These are phyloP conservation scores for Aurinia saxatilis DNA, from an alignment of 345 rosid genomes.

Conservation along the genomic window DNA sequence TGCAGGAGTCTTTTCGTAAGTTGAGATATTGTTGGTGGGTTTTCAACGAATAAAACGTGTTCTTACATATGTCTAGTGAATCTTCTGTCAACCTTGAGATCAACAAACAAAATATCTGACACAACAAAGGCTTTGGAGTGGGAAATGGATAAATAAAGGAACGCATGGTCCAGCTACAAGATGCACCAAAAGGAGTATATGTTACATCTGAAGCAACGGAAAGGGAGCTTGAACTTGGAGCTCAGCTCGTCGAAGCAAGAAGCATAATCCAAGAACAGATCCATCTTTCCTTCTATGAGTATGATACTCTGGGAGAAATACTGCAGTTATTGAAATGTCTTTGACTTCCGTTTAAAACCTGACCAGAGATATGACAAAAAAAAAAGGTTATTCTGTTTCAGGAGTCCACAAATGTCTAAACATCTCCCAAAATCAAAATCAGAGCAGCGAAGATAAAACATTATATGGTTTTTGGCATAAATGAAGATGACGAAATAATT, in stretches of 20 bases:
- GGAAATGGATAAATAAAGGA: constrained; percentile 22
- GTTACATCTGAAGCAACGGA: constrained; percentile 94
- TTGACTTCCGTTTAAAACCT: neutral
- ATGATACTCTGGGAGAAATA: neutral
- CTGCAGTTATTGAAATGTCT: neutral
- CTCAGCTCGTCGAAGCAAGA: constrained; percentile 98
- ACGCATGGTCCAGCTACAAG: constrained; percentile 80
- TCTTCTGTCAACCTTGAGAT: too few relatives aligned
- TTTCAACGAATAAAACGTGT: too few relatives aligned
- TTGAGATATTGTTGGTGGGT: too few relatives aligned
- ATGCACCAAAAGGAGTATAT: constrained; percentile 82
- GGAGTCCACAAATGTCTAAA: constrained; percentile 88
- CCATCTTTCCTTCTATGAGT: neutral
- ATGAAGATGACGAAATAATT: constrained; percentile 5
- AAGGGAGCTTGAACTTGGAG: constrained; percentile 99
- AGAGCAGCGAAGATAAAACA: constrained; percentile 62
- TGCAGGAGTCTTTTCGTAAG: too few relatives aligned
- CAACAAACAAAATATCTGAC: too few relatives aligned
- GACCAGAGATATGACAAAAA: neutral
- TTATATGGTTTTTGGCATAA: neutral
- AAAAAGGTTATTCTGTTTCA: constrained; percentile 24
- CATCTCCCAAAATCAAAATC: constrained; percentile 72
- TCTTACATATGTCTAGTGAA: too few relatives aligned
- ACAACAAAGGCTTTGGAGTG: too few relatives aligned
- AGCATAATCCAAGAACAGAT: constrained; percentile 99